Percentiles rank a stretch among this genome's conserved stretches.
phyloP scores from a whole-genome alignment of 768 basidiomycete genomes.

The Collybia sp. region DNA sequence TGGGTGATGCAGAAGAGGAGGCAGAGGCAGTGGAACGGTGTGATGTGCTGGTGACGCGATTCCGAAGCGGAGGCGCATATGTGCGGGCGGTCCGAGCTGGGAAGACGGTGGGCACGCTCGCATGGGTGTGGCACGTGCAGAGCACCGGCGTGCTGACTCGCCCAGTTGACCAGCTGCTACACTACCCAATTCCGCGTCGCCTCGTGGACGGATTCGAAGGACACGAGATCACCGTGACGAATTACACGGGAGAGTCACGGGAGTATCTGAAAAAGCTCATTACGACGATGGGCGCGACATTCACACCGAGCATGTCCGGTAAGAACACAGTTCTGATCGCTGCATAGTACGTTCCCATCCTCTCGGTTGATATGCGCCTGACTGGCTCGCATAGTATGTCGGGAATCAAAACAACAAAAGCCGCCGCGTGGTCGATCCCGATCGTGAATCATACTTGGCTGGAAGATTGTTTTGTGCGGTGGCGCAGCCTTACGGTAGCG shows the following conservation, averaged over 20 bases:
- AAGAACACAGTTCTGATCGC: slow-evolving; percentile 80
- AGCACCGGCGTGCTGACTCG: slow-evolving; percentile 52
- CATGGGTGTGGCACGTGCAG: slow-evolving; percentile 82
- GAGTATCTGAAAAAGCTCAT: slow-evolving; percentile 89
- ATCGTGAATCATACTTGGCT: slow-evolving; percentile 90
- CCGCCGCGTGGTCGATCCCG: slow-evolving; percentile 76
- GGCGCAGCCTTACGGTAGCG: slow-evolving; percentile 65
- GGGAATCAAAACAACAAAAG: slow-evolving; percentile 66
- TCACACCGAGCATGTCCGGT: slow-evolving; percentile 78
- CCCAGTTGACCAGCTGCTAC: slow-evolving; percentile 73
- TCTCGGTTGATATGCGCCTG: neutral
- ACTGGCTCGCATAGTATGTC: slow-evolving; percentile 22
- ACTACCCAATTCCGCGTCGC: slow-evolving; percentile 73
- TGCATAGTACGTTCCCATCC: slow-evolving; percentile 56
- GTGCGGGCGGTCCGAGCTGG: slow-evolving; percentile 53
- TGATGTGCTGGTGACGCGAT: slow-evolving; percentile 75
- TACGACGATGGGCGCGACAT: slow-evolving; percentile 66
- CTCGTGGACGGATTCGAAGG: slow-evolving; percentile 53
- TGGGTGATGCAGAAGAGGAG: slow-evolving; percentile 26
- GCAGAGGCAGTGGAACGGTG: slow-evolving; percentile 38
- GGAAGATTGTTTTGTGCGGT: slow-evolving; percentile 83
- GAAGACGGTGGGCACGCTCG: slow-evolving; percentile 72
- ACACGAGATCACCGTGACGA: slow-evolving; percentile 78
- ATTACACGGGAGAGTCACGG: slow-evolving; percentile 81
- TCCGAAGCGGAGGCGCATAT: slow-evolving; percentile 66